Base-by-base conservation (phyloP, 495 filamentous ascomycete species). In the Penicilliopsis zonata region DNA sequence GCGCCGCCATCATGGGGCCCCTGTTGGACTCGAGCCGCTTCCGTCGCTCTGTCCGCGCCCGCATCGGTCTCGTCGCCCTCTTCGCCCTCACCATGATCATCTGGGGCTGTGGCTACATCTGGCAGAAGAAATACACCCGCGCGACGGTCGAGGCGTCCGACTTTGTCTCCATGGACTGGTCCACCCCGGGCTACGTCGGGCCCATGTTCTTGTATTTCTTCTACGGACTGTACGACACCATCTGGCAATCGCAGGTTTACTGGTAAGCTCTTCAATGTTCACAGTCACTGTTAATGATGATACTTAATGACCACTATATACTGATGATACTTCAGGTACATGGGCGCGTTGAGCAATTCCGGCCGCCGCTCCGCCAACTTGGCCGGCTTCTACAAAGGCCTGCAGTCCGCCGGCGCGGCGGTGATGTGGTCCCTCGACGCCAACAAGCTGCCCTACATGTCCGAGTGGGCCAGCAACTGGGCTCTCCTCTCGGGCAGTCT, bases 361-460 rank as follows among this genome's bases (percentile, higher is more conserved):
- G 75, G 81, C 19, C 79, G 82, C 40, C 84, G 80, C 46, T 71
- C 84, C 3, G 87, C 87, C 49, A 86, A 92, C 58, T 74, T 87
- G 42, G 76, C 84, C 10, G 87, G 87, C 27, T 92, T 84, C 56
- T 94, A 94, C 65, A 92, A 92, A 49, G 82, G 80, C 28, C 79
- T 95, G 44, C 86, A 94, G 58, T 81, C 78, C n/a, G 76, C 81
- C 2, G 87, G 85, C 29, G 75, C 78, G n/a, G 84, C 83, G 4
- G 73, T 94, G 43, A 78, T 79, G 23, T 94, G 78, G 79, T 69
- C 78, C 5, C 50, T 85, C 34, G 86, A 93, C 38, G 74, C 74
- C 3, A 31, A 72, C 19, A 61, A 65, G 18, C 68, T 63, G 24
- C 63, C 75, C 2, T 86, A 72, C 43, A 70, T 76, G 55, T 63